phyloP scores from a whole-genome alignment of 2,329 filamentous ascomycete species.

The Rosellinia necatrix region DNA sequence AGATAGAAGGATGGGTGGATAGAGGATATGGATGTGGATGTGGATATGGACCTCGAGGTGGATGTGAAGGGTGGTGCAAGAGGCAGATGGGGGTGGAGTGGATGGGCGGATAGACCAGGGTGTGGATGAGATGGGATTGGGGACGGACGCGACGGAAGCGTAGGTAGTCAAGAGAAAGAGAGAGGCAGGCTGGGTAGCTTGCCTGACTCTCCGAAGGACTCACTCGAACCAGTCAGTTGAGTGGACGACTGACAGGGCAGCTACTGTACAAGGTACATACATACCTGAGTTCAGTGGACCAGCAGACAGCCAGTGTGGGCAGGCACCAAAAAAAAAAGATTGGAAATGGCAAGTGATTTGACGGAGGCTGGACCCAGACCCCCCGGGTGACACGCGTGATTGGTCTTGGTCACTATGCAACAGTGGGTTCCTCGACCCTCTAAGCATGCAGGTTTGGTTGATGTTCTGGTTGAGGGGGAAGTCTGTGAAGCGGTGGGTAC shows the following conservation, averaged over 20 bases:
- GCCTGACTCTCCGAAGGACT: conserved; percentile 11
- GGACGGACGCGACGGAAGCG: conserved; percentile 12
- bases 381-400: not conserved
- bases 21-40: conserved; percentile 14
- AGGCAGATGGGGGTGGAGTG: not conserved
- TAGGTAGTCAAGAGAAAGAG: conserved; percentile 2
- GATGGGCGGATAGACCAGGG: not conserved
- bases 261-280: too few relatives aligned
- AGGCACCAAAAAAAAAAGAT: conserved; percentile 21
- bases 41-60: not conserved
- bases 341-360: conserved; percentile 33
- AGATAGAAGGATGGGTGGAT: conserved; percentile 24
- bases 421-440: not conserved
- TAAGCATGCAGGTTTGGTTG: not conserved
- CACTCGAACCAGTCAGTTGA: conserved; percentile 11
- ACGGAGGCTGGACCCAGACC: conserved; percentile 11
- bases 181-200: not conserved
- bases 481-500: not conserved
- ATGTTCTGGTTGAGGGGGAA: not conserved
- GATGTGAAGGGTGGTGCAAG: conserved; percentile 4
- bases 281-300: conserved; percentile 1
- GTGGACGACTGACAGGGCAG: not conserved
- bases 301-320: conserved; percentile 1
- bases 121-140: conserved; percentile 1
- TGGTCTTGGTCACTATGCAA: conserved; percentile 1